Conservation (phyloP, 345 rosid species). For the Ceriops decandra region DNA sequence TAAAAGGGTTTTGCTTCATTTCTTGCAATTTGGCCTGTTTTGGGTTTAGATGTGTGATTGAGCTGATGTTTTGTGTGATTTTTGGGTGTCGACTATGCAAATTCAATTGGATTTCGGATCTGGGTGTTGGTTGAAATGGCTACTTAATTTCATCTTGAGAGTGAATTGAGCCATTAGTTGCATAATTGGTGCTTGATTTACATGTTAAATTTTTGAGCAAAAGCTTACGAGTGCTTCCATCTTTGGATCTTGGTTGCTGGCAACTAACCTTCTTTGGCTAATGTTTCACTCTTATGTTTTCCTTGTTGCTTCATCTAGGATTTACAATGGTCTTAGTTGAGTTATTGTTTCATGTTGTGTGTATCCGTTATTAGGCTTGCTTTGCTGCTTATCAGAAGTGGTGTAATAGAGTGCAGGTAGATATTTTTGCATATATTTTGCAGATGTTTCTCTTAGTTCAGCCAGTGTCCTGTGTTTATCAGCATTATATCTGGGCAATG, state of each 20-base stretch:
- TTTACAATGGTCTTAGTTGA: not conserved
- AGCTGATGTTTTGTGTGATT: constrained; percentile 1
- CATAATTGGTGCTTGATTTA: not conserved
- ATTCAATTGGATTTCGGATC: constrained; percentile 16
- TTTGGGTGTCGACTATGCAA: not conserved
- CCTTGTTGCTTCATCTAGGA: not conserved
- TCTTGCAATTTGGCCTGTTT: not conserved
- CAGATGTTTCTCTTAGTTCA: too few species aligned
- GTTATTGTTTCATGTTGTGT: not conserved
- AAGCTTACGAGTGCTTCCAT: not conserved
- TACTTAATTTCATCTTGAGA: constrained; percentile 1
- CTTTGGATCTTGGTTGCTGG: constrained; percentile 4
- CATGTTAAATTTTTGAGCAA: not conserved
- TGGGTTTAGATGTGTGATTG: not conserved
- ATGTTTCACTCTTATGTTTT: not conserved
- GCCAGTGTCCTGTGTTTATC: too few species aligned
- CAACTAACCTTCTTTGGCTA: not conserved
- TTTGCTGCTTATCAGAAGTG: not conserved
- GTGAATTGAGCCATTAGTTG: constrained; percentile 8
- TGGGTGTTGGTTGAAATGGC: constrained; percentile 1
- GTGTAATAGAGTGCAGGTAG: not conserved
- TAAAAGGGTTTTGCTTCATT: constrained; percentile 4
- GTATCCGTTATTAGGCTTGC: not conserved
- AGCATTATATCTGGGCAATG: too few species aligned
- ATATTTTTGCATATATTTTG: not conserved